Percentiles rank a stretch among this genome's conserved stretches.
phyloP scores from a whole-genome alignment of 805 yeast species.

The Yarrowia osloensis region DNA sequence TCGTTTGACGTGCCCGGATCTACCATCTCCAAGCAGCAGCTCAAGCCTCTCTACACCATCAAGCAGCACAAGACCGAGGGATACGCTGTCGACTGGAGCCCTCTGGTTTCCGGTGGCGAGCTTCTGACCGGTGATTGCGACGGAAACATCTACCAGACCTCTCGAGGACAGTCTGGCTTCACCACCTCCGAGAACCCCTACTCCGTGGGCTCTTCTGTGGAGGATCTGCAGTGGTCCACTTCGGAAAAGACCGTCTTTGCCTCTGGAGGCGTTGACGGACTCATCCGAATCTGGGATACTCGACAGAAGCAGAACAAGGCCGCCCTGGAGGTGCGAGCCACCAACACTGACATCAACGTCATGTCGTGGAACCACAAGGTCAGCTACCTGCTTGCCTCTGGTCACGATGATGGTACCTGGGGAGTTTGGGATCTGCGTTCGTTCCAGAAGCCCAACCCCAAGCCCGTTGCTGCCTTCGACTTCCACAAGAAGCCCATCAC shows the following conservation, averaged over 20 bases:
- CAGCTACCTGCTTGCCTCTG: constrained; percentile 85
- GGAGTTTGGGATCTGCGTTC: constrained; percentile 96
- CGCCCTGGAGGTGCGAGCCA: constrained; percentile 79
- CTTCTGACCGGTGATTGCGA: constrained; percentile 84
- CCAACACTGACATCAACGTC: constrained; percentile 85
- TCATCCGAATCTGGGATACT: constrained; percentile 93
- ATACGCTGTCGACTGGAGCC: constrained; percentile 96
- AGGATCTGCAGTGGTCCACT: constrained; percentile 95
- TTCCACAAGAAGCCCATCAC: constrained; percentile 95
- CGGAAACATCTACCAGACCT: constrained; percentile 79
- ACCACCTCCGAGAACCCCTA: constrained; percentile 82
- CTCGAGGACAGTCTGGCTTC: constrained; percentile 76
- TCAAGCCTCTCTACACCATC: constrained; percentile 80
- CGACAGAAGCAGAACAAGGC: constrained; percentile 90
- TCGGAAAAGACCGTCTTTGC: constrained; percentile 93
- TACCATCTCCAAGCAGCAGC: constrained; percentile 71
- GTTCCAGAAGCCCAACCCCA: constrained; percentile 57
- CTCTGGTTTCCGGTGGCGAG: constrained; percentile 74
- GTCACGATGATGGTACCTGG: constrained; percentile 97
- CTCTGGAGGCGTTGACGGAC: constrained; percentile 91
- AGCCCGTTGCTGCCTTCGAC: constrained; percentile 91
- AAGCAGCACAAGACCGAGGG: constrained; percentile 95
- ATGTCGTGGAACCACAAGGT: constrained; percentile 92
- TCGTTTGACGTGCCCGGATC: constrained; percentile 90
- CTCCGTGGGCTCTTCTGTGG: constrained; percentile 68